These are phyloP conservation scores for Gossypium raimondii DNA, from an alignment of 345 rosid species.

Conservation along the genomic window DNA sequence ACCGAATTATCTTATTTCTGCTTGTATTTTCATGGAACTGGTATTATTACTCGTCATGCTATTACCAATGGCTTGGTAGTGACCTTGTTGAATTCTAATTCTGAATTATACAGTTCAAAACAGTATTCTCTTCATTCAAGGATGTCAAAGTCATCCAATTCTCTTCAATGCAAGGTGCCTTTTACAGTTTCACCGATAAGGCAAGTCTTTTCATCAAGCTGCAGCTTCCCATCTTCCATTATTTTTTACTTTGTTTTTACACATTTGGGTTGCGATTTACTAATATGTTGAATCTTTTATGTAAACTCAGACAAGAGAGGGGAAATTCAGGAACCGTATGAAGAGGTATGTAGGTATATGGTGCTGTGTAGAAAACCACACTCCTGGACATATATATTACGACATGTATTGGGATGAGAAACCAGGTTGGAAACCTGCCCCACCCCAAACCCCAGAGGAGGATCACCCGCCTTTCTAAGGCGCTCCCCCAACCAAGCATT, in stretches of 20 bases:
- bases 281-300: constrained; percentile 15
- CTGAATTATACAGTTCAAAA: constrained; percentile 46
- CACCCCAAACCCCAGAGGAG: constrained; percentile 69
- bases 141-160: constrained; percentile 83
- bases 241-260: not conserved
- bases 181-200: constrained; percentile 69
- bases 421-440: constrained; percentile 84
- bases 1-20: not conserved
- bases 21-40: not conserved
- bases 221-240: not conserved
- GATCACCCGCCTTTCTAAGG: constrained; percentile 77
- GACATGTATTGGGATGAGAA: constrained; percentile 99
- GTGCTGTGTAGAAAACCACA: constrained; percentile 80
- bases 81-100: constrained; percentile 10
- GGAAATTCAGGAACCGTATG: constrained; percentile 65
- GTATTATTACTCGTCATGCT: not conserved
- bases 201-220: constrained; percentile 32
- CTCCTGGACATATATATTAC: constrained; percentile 86
- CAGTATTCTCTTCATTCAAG: constrained; percentile 61
- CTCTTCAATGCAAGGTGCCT: constrained; percentile 85
- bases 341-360: constrained; percentile 88
- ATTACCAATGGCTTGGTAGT: not conserved
- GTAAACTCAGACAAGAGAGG: constrained; percentile 48
- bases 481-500: not conserved
- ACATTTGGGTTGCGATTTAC: not conserved